These are phyloP conservation scores for Phytophthora sansomeana DNA, from an alignment of 352 stramenopile species.

Conservation along the genomic window DNA sequence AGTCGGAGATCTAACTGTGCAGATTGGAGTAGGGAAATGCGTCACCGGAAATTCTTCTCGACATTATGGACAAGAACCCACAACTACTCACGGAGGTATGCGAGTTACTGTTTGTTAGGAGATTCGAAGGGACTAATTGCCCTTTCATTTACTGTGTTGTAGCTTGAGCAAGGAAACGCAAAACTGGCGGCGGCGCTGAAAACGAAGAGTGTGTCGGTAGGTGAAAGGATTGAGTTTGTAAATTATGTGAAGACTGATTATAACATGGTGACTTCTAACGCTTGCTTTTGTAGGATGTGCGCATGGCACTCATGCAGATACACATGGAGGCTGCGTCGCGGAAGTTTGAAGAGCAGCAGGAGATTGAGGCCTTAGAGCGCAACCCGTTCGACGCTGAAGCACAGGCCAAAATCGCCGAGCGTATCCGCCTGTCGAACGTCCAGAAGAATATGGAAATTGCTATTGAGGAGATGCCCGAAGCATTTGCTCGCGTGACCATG, in stretches of 20 bases:
- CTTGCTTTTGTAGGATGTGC: slow-evolving; percentile 62
- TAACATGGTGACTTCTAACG: background rate
- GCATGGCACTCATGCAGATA: slow-evolving; percentile 86
- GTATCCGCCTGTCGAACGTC: slow-evolving; percentile 85
- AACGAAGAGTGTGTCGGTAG: slow-evolving; percentile 73
- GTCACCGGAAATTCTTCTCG: slow-evolving; percentile 77
- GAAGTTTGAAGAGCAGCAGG: slow-evolving; percentile 84
- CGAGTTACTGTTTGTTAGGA: background rate
- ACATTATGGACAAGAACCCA: slow-evolving; percentile 88
- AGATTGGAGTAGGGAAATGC: slow-evolving; percentile 46
- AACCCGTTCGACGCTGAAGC: slow-evolving; percentile 84
- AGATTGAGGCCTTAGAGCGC: slow-evolving; percentile 65
- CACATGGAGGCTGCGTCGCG: slow-evolving; percentile 84
- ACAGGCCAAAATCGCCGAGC: slow-evolving; percentile 86
- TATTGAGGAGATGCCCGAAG: slow-evolving; percentile 89
- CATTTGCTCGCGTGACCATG: slow-evolving; percentile 89
- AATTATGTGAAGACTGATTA: background rate
- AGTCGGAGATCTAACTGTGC: background rate
- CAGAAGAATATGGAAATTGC: slow-evolving; percentile 92
- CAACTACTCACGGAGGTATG: slow-evolving; percentile 69
- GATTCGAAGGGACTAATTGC: background rate
- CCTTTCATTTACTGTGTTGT: slow-evolving; percentile 1
- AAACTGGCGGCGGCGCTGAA: slow-evolving; percentile 71
- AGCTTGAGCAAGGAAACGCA: slow-evolving; percentile 72
- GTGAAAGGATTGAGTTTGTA: slow-evolving; percentile 9